Base-by-base conservation (phyloP, 2,329 filamentous ascomycete genomes). In the Rachicladosporium sp. region DNA sequence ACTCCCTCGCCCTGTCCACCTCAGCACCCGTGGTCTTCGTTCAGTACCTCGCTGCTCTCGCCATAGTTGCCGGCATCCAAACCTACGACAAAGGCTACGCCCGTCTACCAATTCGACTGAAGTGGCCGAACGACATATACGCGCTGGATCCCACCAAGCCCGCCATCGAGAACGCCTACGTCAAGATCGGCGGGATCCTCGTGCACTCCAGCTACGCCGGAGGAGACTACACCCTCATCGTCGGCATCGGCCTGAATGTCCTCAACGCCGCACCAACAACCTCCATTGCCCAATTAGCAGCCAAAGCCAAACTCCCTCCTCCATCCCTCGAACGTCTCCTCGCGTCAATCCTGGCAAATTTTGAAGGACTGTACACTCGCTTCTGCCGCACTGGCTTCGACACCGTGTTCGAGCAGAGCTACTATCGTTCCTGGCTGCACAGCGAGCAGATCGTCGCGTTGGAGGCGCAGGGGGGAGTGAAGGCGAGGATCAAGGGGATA, bases 41-140 rank as follows among this genome's bases (percentile, higher is more conserved):
- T 21, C 91, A 96, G 60, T 98, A 98, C 57, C 73, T 98, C 10
- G 79, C 86, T 0, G 88, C 87, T 1, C 75, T 98, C 34, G 88
- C 91, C 31, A 82, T 89, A 32, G 81, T 93, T 2, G 75, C 84
- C 45, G 89, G 85, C 0, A 79, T 96, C 46, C 80, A 83, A 46
- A 72, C 70, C 19, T 96, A 96, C 55, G 86, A 80, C 36, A 41
- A 42, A 11, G 84, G 80, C 6, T 96, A 93, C 59, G 69, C 75
- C 4, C 68, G 76, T 0, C 60, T 96, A 4, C 83, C 84, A 1
- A 71, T 98, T 31, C 87, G 83, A 57, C 65, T 98, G 27, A 98
- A 98, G 61, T 98, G 91, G 91, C 91, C 91, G 8, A 98, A 98
- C 53, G 91, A 98, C 56, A 84, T 98, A 40, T 66, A 67, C 51